Conservation (phyloP, 768 basidiomycete genomes). For the Pleurotus tuoliensis region DNA sequence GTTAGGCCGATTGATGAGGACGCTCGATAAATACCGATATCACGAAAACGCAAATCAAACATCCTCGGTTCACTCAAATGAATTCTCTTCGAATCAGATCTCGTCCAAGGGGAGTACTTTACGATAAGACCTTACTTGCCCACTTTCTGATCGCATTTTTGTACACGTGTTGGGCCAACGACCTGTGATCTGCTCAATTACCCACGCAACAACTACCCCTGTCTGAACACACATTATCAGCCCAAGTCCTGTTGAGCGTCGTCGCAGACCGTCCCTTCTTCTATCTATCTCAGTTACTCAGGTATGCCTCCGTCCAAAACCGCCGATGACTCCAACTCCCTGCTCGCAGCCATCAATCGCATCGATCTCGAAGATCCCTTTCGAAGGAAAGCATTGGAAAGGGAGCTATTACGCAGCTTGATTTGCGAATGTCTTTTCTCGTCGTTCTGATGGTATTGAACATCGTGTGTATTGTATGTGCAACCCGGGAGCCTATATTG, state of each 20-base stretch:
- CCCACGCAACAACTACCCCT: neutral
- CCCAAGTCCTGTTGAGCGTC: too few species aligned
- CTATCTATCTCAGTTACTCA: neutral
- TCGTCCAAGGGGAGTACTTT: neutral
- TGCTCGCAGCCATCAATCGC: neutral
- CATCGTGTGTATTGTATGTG: slow-evolving; percentile 12
- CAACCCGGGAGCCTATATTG: neutral
- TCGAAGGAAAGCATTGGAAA: slow-evolving; percentile 21
- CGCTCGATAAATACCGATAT: neutral
- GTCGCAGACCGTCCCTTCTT: too few species aligned
- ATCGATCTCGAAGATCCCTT: slow-evolving; percentile 7
- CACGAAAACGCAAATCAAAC: neutral
- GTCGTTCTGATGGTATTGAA: slow-evolving; percentile 20
- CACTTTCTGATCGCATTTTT: too few species aligned
- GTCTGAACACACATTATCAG: neutral
- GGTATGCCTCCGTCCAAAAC: neutral
- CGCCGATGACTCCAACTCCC: slow-evolving; percentile 1
- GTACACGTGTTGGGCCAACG: too few species aligned
- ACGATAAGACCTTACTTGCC: too few species aligned
- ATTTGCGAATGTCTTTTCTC: slow-evolving; percentile 44
- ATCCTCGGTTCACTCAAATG: neutral
- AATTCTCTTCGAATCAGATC: neutral
- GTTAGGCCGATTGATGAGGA: neutral
- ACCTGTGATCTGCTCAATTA: neutral
- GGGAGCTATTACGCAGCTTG: slow-evolving; percentile 40